These are phyloP conservation scores for Sclerotinia glacialis DNA, from an alignment of 2,329 filamentous ascomycete genomes.

Conservation along the genomic window DNA sequence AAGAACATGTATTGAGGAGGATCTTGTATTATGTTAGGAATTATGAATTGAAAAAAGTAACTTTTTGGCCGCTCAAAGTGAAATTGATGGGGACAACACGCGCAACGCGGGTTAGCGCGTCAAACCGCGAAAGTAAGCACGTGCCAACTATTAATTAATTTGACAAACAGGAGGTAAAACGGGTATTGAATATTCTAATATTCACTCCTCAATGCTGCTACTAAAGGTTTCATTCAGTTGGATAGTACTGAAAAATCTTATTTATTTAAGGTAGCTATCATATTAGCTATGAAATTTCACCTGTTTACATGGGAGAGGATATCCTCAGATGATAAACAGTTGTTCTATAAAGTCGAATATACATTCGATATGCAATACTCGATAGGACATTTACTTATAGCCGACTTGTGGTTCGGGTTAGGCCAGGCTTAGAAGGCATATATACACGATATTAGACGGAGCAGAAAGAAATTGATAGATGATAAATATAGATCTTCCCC, in stretches of 20 bases:
- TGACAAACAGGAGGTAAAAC: no score
- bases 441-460: background rate
- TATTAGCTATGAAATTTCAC: no score
- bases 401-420: no score
- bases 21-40: background rate
- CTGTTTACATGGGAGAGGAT: no score
- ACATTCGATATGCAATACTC: no score
- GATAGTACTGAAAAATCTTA: background rate
- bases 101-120: constrained; percentile 5
- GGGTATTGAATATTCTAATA: background rate
- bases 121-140: constrained; percentile 14
- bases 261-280: background rate
- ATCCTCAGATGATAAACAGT: no score
- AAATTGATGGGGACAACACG: background rate
- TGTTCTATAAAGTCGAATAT: no score
- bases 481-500: background rate
- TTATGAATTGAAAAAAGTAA: constrained; percentile 9
- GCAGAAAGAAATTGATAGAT: background rate
- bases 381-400: no score
- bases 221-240: background rate
- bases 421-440: background rate
- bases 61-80: background rate
- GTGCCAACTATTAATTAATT: background rate
- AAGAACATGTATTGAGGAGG: background rate
- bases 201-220: background rate